Base-by-base conservation (phyloP, 1,284 basidiomycete genomes). In the Rhodotorula sp. region DNA sequence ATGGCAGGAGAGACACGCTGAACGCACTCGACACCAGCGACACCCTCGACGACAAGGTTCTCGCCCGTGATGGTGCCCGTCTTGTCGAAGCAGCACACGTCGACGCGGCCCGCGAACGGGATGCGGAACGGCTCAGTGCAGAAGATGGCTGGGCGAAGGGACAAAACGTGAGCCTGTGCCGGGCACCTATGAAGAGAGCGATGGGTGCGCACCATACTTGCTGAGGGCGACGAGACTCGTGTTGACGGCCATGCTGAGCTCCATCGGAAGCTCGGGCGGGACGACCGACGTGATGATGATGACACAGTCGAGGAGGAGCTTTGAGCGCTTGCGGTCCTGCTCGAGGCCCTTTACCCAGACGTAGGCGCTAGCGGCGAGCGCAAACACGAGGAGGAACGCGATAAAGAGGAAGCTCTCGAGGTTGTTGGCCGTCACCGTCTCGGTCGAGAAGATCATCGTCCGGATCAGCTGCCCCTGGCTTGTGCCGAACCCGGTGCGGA, bases 61-160 rank as follows among this genome's bases (percentile, higher is more conserved):
- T 97, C 93, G 1, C 92, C 92, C 0, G 94, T 97, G 74, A 97
- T 96, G 0, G 94, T 97, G 46, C 94, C 95, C 0, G 94, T 97
- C 85, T 97, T 97, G 84, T 97, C 94, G 78, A 97, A 97, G 82
- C 95, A 97, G 82, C 94, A 97, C 17, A 97, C 90, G 77, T 97
- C 94, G 10, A 97, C 93, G 45, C 92, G 88, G 12, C 95, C 94
- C 16, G 94, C 94, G 73, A 85, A 91, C 0, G 95, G 93, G 76
- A 97, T 97, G 42, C 95, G 88, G 88, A 97, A 97, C 0, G 94
- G 94, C 79, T 97, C 94, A 17, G 94, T 97, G 81, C 94, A 97
- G 84, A 95, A 97, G 73, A 97, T 97, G 13, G 93, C 93, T 94
- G 74, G 23, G 69, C 64, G 14, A n/a, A 1, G 14, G 9, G 52